Evolutionary conservation across 1,139 yeast species (phyloP), one percentile per base, ranked within the genome.

Genomic region (Diutina scorzettiae): DNA sequence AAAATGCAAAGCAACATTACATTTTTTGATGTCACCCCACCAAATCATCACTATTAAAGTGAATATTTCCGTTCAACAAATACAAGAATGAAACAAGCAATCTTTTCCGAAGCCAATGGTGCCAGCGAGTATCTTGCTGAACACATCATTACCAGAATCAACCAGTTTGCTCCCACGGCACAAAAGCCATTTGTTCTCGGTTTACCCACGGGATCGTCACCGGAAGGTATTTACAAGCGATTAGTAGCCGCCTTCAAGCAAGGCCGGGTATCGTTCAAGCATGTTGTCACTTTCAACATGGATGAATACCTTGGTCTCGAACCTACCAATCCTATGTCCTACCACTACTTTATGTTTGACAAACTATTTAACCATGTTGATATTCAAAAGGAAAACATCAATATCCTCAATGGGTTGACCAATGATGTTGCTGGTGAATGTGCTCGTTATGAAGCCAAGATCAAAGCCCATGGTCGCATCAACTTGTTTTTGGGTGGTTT

Each of bases 161-260:
- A 63, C 48, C 54, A 50, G 2, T 75, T 74, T 48, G 52, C 48
- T 2, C 80, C 82, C 11, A 64, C 78, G 12, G 50, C 69, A 2
- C 47, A 55, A 1, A 64, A 57, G 42, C 81, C 81, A 5, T 77
- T 73, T 55, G 78, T 77, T 2, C 54, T 76, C 41, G 83, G 82
- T 1, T 66, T 76, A 42, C 82, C 82, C 27, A 77, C 83, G 1
- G 82, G 83, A 1, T 76, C 81, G 4, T 74, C 81, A 3, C 82
- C 82, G 11, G 81, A 75, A 52, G 76, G 73, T 3, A 72, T 76
- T 6, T 76, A 76, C 52, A 62, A 67, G 42, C 57, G 60, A 44
- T 59, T 76, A 42, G 69, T 76, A 36, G 59, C 62, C 43, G 71
- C 73, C 11, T 62, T 74, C 57, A 63, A 64, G 47, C 50, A 53